These are phyloP conservation scores for Parachaetomium inaequale DNA, from an alignment of 495 filamentous ascomycete species.

Conservation along the genomic window DNA sequence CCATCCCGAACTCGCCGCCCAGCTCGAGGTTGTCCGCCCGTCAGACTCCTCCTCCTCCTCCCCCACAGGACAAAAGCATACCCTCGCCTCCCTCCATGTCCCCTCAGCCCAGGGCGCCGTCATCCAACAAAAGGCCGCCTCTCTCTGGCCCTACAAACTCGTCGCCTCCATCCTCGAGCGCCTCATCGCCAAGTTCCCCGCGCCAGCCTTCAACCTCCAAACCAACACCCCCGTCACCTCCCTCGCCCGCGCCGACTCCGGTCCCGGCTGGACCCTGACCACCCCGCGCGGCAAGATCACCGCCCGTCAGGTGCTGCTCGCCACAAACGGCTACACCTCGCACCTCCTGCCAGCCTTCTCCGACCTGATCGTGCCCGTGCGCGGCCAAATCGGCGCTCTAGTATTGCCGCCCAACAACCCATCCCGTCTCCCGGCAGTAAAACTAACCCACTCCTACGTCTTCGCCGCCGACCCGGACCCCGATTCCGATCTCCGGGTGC, in stretches of 20 bases:
- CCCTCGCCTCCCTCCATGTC: conserved; percentile 34
- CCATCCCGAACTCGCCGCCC: conserved; percentile 51
- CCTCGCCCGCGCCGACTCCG: conserved; percentile 29
- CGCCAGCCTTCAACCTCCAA: conserved; percentile 60
- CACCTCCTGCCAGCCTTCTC: conserved; percentile 65
- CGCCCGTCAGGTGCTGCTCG: conserved; percentile 62
- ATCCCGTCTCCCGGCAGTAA: conserved; percentile 5
- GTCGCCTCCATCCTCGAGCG: conserved; percentile 61
- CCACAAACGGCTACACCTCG: conserved; percentile 75
- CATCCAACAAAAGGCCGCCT: conserved; percentile 45
- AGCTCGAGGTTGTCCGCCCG: conserved; percentile 31
- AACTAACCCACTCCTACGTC: conserved; percentile 53
- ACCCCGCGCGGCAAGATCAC: conserved; percentile 61
- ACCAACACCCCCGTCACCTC: conserved; percentile 64
- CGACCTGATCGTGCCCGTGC: conserved; percentile 71
- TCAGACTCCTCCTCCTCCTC: conserved; percentile 25
- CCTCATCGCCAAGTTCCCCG: conserved; percentile 38
- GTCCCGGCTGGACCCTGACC: conserved; percentile 48
- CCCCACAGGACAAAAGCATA: background rate
- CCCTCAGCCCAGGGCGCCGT: conserved; percentile 46
- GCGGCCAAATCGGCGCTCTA: conserved; percentile 70
- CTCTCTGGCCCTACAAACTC: conserved; percentile 77
- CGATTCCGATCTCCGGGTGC: background rate
- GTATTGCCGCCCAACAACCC: conserved; percentile 46
- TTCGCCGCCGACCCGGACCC: conserved; percentile 49